Evolutionary conservation across 108 stramenopile genomes (phyloP).

Genomic region (Cyclotella baltica): DNA sequence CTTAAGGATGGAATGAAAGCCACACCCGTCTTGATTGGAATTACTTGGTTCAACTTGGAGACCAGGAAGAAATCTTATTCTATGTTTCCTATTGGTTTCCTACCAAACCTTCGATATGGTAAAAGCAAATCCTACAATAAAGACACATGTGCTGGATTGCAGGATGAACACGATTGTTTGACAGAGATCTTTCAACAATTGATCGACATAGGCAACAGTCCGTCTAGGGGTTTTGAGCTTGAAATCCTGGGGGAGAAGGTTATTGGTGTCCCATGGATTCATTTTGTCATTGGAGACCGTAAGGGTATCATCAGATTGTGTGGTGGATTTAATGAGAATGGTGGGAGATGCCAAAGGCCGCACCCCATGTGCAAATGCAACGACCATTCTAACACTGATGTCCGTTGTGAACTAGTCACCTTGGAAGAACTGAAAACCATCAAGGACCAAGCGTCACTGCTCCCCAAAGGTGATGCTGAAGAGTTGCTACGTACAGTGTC

Average conservation of each 20-base stretch:
- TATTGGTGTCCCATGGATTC: not conserved
- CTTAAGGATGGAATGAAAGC: not conserved
- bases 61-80: not conserved
- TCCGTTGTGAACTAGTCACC: not conserved
- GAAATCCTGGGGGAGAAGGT: slow-evolving; percentile 2
- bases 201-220: not conserved
- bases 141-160: not conserved
- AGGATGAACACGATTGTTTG: slow-evolving; percentile 17
- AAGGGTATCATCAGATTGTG: not conserved
- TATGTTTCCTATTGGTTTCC: not conserved
- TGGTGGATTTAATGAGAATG: not conserved
- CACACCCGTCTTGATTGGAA: not conserved
- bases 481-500: not conserved
- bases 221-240: not conserved
- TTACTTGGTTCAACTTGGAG: not conserved
- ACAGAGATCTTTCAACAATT: not conserved
- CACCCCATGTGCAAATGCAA: not conserved
- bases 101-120: slow-evolving; percentile 9
- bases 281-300: slow-evolving; percentile 12
- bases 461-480: not conserved
- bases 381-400: not conserved
- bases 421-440: not conserved
- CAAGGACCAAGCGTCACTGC: not conserved
- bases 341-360: not conserved
- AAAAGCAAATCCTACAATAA: not conserved